Conservation (phyloP, 345 rosid species). For the Laguncularia racemosa region DNA sequence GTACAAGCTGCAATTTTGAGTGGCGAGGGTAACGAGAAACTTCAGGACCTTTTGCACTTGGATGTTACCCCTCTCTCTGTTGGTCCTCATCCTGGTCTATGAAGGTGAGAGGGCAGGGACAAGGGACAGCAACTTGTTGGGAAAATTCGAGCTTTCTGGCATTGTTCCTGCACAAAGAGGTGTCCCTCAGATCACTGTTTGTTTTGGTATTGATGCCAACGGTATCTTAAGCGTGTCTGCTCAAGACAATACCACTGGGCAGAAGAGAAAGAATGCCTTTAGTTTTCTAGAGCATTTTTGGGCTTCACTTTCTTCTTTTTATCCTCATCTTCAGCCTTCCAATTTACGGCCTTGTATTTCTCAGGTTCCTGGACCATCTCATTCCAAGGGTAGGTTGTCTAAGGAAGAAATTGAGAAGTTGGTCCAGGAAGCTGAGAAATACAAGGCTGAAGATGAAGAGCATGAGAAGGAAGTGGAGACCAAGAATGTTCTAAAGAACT, state of each 20-base stretch:
- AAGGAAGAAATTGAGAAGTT: conserved; percentile 13
- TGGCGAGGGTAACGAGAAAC: conserved; percentile 28
- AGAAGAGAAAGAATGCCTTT: conserved; percentile 18
- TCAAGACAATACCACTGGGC: conserved; percentile 24
- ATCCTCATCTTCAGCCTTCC: too few relatives aligned
- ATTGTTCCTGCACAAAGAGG: conserved; percentile 39
- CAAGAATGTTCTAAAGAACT: conserved; percentile 6
- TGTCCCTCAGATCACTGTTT: conserved; percentile 32
- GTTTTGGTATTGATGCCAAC: conserved; percentile 30
- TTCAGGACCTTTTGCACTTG: conserved; percentile 25
- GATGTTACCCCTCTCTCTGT: conserved; percentile 30
- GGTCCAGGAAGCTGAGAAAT: conserved; percentile 12
- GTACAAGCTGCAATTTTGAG: conserved; percentile 31
- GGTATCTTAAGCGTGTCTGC: conserved; percentile 31
- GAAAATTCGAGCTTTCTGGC: conserved; percentile 34
- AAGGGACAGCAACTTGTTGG: conserved; percentile 26
- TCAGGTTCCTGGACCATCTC: conserved; percentile 10
- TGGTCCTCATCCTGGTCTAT: conserved; percentile 25
- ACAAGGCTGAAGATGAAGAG: conserved; percentile 8
- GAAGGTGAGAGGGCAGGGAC: conserved; percentile 39
- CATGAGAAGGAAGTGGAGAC: conserved; percentile 7
- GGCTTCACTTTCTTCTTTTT: too few relatives aligned
- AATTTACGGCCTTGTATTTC: too few relatives aligned
- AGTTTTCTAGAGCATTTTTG: too few relatives aligned
- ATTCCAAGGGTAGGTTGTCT: conserved; percentile 7